These are phyloP conservation scores for Exophiala mesophila DNA, from an alignment of 2,329 filamentous ascomycete genomes.

Conservation along the genomic window DNA sequence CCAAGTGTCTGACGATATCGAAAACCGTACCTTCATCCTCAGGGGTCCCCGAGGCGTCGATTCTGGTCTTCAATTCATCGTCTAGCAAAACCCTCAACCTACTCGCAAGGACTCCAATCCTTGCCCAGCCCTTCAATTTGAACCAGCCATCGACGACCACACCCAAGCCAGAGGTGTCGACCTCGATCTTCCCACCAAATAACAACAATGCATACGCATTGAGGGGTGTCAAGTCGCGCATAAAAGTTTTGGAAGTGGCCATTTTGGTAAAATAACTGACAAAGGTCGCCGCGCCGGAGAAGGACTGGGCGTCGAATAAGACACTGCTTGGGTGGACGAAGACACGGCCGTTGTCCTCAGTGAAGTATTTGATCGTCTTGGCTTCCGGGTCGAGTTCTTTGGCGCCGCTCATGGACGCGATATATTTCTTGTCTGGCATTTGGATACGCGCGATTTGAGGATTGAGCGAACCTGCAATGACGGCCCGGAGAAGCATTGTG, in stretches of 20 bases:
- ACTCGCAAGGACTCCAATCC: constrained; percentile 84
- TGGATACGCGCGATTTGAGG: constrained; percentile 90
- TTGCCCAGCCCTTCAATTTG: constrained; percentile 79
- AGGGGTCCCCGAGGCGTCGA: constrained; percentile 67
- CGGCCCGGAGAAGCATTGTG: constrained; percentile 57
- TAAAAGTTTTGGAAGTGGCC: constrained; percentile 84
- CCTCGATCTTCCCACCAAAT: constrained; percentile 73
- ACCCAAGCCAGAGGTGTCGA: constrained; percentile 83
- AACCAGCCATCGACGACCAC: constrained; percentile 92
- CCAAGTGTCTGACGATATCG: constrained; percentile 68
- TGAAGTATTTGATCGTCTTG: constrained; percentile 86
- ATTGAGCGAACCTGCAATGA: constrained; percentile 68
- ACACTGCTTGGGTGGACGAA: constrained; percentile 90
- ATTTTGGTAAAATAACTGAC: constrained; percentile 90
- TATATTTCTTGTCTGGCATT: constrained; percentile 94
- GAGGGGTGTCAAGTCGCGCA: constrained; percentile 87
- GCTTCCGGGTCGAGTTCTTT: constrained; percentile 93
- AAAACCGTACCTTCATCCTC: constrained; percentile 58
- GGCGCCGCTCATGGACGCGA: constrained; percentile 76
- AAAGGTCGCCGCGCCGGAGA: constrained; percentile 69
- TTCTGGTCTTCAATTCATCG: constrained; percentile 70
- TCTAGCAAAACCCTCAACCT: constrained; percentile 82
- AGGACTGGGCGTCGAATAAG: constrained; percentile 82
- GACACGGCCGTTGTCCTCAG: constrained; percentile 75
- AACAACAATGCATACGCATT: constrained; percentile 84